Evolutionary conservation across 2,329 filamentous ascomycete species (phyloP), one percentile per base, ranked within the genome.

Genomic region (Cladosporium austrohemisphaericum): DNA sequence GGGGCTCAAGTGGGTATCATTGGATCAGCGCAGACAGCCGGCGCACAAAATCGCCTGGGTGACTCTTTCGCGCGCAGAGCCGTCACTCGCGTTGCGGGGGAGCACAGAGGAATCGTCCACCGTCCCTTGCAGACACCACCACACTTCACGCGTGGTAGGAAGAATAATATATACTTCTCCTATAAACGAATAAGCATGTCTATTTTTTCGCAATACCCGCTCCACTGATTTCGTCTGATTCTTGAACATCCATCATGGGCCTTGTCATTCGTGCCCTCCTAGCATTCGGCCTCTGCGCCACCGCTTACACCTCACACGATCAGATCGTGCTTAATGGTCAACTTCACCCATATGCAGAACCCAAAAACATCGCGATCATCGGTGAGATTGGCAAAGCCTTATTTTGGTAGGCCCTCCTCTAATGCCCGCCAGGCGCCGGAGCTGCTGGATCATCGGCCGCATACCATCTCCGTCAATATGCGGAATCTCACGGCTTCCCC

Each of bases 371-470:
- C 19, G 47, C 47, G 29, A 50, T 50, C 47, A 50, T 43, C 16
- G 47, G 47, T 50, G 3, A 29, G 37, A 20, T 9, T 16, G 16
- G 11, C 5, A 11, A 19, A 6, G 10, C 14, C 4, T 4, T 8
- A 4, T 36, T 3, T 36, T 4, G 28, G 14, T 10, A 31, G n/a
- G 19, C 14, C 16, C 14, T 55, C 13, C 11, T 33, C 41, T 45
- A 14, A 45, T 18, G 6, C 10, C 19, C n/a, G 3, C 11, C 31
- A 95, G 92, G 93, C 54, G 92, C 92, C 58, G 93, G 93, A 38
- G 85, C 93, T 35, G 92, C 83, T 23, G 93, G 93, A 23, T 82
- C 93, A 4, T 95, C 91, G 2, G 76, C 90, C 2, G 91, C 93
- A 1, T 95, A 93, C 68, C 82, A 92, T 62, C 75, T 98, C 38